Evolutionary conservation across 805 yeast genomes (phyloP).

Genomic region (Lachancea mirantina): DNA sequence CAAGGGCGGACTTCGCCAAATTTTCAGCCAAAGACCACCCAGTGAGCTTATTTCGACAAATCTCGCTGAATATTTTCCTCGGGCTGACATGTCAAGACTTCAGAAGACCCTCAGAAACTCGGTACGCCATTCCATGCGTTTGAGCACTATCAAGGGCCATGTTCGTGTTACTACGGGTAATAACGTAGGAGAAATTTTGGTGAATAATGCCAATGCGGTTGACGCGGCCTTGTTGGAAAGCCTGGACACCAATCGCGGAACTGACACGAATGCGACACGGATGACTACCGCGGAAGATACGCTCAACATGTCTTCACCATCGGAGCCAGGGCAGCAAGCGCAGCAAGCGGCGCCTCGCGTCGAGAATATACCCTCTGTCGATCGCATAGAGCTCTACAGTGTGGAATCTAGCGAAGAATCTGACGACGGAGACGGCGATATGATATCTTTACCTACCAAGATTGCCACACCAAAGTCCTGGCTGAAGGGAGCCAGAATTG

Average conservation of each 20-base stretch:
- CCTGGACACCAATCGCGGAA: slow-evolving; percentile 17
- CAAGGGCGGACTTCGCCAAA: slow-evolving; percentile 29
- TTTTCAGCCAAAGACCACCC: slow-evolving; percentile 89
- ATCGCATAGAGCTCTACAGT: slow-evolving; percentile 14
- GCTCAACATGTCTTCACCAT: slow-evolving; percentile 28
- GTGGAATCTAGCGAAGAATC: slow-evolving; percentile 12
- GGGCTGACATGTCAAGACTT: slow-evolving; percentile 60
- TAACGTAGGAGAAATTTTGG: slow-evolving; percentile 58
- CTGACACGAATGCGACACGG: slow-evolving; percentile 20
- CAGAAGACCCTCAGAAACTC: slow-evolving; percentile 80
- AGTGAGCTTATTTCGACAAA: slow-evolving; percentile 86
- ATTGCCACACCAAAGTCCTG: slow-evolving; percentile 66
- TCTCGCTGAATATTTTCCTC: slow-evolving; percentile 86
- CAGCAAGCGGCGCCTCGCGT: slow-evolving; percentile 33
- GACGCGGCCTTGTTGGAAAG: slow-evolving; percentile 39
- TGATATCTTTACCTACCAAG: slow-evolving; percentile 24
- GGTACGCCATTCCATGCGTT: slow-evolving; percentile 65
- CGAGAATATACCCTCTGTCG: not conserved
- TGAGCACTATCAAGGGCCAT: slow-evolving; percentile 26
- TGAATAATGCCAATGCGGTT: slow-evolving; percentile 49
- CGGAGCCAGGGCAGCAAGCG: too few species aligned
- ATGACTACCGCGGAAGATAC: slow-evolving; percentile 19
- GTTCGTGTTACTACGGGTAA: slow-evolving; percentile 28
- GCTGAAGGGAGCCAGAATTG: slow-evolving; percentile 90
- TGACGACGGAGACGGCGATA: slow-evolving; percentile 33